Base-by-base conservation (phyloP, 2,329 filamentous ascomycete genomes). In the Cordyceps sp. region DNA sequence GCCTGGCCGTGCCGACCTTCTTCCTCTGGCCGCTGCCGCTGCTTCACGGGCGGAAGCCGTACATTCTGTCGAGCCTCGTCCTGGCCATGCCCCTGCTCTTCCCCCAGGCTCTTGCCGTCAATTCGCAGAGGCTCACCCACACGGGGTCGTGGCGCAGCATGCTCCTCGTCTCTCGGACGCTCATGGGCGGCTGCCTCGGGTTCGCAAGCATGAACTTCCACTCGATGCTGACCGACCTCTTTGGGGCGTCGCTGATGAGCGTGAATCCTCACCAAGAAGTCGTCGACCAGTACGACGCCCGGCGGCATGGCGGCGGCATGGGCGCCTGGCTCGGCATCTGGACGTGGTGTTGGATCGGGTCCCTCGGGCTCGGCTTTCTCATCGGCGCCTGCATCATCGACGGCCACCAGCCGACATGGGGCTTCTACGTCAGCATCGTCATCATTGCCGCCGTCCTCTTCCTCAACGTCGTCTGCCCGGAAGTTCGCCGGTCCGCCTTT, bases 181-280 rank as follows among this genome's bases (percentile, higher is more conserved):
- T 79, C 29, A 79, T 81, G 50, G 80, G 81, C 0, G 55, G 75
- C 22, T 66, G 68, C 15, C 64, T 86, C 9, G 81, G 80, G 0
- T 79, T 86, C 44, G 76, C 75, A 13, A 80, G 78, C 46, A 78
- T 86, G 61, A 86, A 85, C 45, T 78, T 78, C 41, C 65, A 81
- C 42, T 69, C 73, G 0, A 76, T 73, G 2, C 56, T 86, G 6
- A 70, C 77, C 4, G 80, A 88, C 46, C 58, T 86, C 1, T 88
- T 83, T 45, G 81, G 81, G 1, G 75, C 77, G 4, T 84, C 78
- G 1, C 54, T 85, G 16, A 79, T 82, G 63, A 79, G 75, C 43
- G 61, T 64, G 26, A 72, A 73, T 30, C 78, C 80, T 2, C 78
- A 84, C 43, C 74, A 82, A 52, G 79, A 83, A 45, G 55, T 78